Conservation (phyloP, 2,329 filamentous ascomycete species). For the Chaetothyriales sp. region DNA sequence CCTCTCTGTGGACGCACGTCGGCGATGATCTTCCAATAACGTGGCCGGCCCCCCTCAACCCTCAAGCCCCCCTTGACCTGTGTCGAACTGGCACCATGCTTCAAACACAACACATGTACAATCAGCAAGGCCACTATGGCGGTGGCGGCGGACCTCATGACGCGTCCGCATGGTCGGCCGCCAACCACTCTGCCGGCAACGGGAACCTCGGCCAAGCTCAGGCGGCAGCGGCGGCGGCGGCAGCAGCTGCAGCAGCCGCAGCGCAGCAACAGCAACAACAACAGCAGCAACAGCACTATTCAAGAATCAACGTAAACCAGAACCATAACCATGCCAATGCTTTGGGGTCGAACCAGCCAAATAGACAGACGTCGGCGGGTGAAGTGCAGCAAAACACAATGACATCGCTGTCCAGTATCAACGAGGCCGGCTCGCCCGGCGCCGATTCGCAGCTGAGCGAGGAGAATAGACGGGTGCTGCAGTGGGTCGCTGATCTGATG, state of each 20-base stretch:
- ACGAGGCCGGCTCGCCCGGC: constrained; percentile 17
- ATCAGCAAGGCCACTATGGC: constrained; percentile 31
- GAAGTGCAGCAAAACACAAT: constrained; percentile 10
- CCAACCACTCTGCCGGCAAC: background rate
- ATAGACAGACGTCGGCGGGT: constrained; percentile 8
- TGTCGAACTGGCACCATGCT: constrained; percentile 19
- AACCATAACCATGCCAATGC: constrained; percentile 29
- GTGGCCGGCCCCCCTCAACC: background rate
- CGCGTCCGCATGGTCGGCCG: background rate
- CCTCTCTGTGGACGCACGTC: background rate
- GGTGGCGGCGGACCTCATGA: background rate
- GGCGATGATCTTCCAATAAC: background rate
- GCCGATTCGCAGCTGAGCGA: constrained; percentile 61
- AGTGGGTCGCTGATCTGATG: constrained; percentile 81
- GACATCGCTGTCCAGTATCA: constrained; percentile 11
- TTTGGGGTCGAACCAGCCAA: constrained; percentile 4
- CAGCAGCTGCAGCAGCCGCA: background rate
- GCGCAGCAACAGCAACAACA: constrained; percentile 22
- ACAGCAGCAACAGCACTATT: constrained; percentile 44
- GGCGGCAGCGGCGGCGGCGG: too few species aligned
- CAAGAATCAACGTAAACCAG: constrained; percentile 53
- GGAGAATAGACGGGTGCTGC: constrained; percentile 83
- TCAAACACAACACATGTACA: constrained; percentile 43
- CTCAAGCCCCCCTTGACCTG: too few species aligned
- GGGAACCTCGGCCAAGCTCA: background rate